A percentile compares a stretch with the other conserved stretches of the same genome.
Conservation (phyloP, 2,329 filamentous ascomycete species). For the Westerdykella aurantiaca region DNA sequence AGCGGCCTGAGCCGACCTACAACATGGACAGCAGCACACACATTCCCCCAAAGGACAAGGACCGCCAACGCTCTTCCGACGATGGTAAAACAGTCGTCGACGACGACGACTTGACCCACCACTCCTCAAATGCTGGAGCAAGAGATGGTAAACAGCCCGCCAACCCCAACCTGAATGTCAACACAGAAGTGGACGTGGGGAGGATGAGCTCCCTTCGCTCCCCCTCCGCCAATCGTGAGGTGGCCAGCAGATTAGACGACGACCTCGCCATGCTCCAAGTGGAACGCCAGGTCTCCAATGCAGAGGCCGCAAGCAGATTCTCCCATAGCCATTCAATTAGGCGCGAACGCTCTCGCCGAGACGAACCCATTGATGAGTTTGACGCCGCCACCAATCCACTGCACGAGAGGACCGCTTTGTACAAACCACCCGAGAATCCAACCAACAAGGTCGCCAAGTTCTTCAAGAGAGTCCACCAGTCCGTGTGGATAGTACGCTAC, state of each 20-base stretch:
- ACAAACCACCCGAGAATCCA: slow-evolving; percentile 59
- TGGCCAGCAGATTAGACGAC: slow-evolving; percentile 58
- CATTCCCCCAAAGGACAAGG: slow-evolving; percentile 1
- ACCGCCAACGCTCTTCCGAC: slow-evolving; percentile 33
- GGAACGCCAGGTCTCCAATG: slow-evolving; percentile 53
- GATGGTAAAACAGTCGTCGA: slow-evolving; percentile 36
- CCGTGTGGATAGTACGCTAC: slow-evolving; percentile 62
- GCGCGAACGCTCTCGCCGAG: slow-evolving; percentile 48
- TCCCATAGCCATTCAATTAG: slow-evolving; percentile 43
- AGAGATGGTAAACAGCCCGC: background rate
- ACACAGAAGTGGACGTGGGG: slow-evolving; percentile 34
- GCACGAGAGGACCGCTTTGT: slow-evolving; percentile 60
- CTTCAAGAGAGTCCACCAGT: slow-evolving; percentile 60
- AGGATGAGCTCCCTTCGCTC: slow-evolving; percentile 38
- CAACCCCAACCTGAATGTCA: slow-evolving; percentile 41
- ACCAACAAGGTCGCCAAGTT: slow-evolving; percentile 57
- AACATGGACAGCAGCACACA: slow-evolving; percentile 25
- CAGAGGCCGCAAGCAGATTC: slow-evolving; percentile 33
- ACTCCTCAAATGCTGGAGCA: slow-evolving; percentile 8
- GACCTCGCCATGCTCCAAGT: slow-evolving; percentile 60
- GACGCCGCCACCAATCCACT: slow-evolving; percentile 63
- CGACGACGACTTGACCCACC: slow-evolving; percentile 29
- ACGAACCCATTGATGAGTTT: slow-evolving; percentile 60
- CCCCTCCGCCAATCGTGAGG: slow-evolving; percentile 54
- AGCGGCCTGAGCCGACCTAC: slow-evolving; percentile 34